Conservation (phyloP, 306 rosid species). For the Quercus suber region DNA sequence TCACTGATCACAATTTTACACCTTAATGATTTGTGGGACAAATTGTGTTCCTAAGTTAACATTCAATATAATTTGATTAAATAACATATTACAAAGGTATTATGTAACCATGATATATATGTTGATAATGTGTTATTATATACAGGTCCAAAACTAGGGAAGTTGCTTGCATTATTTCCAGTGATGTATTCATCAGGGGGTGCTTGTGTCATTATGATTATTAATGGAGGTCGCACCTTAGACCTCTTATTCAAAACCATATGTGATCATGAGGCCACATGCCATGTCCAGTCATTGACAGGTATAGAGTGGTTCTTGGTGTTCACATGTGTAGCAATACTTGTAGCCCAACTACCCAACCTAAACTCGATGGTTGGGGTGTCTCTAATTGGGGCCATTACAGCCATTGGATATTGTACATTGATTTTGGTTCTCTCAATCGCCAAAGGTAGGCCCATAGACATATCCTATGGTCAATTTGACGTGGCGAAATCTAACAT, state of each 20-base stretch:
- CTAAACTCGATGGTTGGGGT: constrained; percentile 49
- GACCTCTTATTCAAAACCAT: constrained; percentile 33
- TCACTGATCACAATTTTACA: too few species aligned
- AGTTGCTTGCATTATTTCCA: constrained; percentile 40
- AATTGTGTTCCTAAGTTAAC: too few species aligned
- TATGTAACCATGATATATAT: too few species aligned
- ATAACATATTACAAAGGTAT: too few species aligned
- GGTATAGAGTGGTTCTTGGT: constrained; percentile 50
- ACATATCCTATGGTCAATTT: constrained; percentile 25
- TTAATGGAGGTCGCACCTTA: constrained; percentile 42
- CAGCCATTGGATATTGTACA: constrained; percentile 35
- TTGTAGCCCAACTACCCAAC: constrained; percentile 57
- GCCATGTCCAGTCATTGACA: constrained; percentile 25
- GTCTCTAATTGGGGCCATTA: constrained; percentile 48
- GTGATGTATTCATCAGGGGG: constrained; percentile 55
- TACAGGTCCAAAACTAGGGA: constrained; percentile 34
- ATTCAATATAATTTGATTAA: too few species aligned
- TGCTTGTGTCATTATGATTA: constrained; percentile 32
- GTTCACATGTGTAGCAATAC: constrained; percentile 48
- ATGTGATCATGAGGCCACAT: constrained; percentile 19
- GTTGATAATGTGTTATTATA: background rate
- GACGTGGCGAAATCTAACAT: background rate
- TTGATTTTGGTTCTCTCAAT: constrained; percentile 55
- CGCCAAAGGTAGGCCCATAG: constrained; percentile 31
- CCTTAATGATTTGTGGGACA: too few species aligned